phyloP scores from a whole-genome alignment of 1,139 yeast species.

The Yamadazyma kanchanaburiensis region DNA sequence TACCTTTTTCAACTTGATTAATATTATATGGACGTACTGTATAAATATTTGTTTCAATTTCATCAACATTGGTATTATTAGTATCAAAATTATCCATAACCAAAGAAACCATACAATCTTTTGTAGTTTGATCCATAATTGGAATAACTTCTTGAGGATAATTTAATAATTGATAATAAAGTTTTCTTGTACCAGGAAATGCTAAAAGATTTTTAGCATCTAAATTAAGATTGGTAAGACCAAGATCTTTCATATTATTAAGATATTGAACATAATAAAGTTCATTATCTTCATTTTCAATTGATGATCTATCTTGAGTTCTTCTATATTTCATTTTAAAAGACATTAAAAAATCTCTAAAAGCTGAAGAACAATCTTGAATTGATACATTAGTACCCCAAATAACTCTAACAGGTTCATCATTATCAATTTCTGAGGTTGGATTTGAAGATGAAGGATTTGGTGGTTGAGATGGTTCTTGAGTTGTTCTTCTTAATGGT shows the following conservation, averaged over 20 bases:
- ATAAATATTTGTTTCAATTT: constrained; percentile 76
- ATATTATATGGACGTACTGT: constrained; percentile 87
- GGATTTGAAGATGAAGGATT: constrained; percentile 26
- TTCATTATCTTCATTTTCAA: constrained; percentile 62
- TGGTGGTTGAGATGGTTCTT: constrained; percentile 8
- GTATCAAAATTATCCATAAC: constrained; percentile 49
- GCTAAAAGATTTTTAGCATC: constrained; percentile 80
- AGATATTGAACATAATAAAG: constrained; percentile 71
- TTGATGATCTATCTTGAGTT: constrained; percentile 32
- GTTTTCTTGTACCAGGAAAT: constrained; percentile 70
- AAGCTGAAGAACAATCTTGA: constrained; percentile 75
- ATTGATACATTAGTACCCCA: constrained; percentile 99
- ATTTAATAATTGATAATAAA: constrained; percentile 80
- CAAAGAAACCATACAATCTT: constrained; percentile 82
- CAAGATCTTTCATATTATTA: constrained; percentile 71
- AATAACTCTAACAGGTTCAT: constrained; percentile 82
- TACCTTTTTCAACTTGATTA: constrained; percentile 63
- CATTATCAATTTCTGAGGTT: constrained; percentile 33
- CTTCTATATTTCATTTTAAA: constrained; percentile 79
- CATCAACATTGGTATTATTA: constrained; percentile 44
- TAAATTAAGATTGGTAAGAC: constrained; percentile 77
- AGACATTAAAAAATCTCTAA: constrained; percentile 78
- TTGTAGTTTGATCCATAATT: constrained; percentile 93
- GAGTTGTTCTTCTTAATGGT: constrained; percentile 28
- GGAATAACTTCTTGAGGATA: constrained; percentile 98